Base-by-base conservation (phyloP, 78 protist species). In the Polysphondylium violaceum region DNA sequence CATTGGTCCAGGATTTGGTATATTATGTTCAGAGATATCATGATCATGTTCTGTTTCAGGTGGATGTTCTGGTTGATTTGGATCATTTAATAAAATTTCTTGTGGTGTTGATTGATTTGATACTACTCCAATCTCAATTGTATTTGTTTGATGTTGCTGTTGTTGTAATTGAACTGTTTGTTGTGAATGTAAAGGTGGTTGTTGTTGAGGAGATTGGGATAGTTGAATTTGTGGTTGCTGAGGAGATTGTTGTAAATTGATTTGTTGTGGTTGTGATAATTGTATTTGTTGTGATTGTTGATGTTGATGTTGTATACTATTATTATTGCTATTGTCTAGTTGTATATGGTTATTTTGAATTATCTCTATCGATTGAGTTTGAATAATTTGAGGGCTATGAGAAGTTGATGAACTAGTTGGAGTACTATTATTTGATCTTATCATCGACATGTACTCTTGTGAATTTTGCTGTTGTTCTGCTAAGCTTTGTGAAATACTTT, bases 61-160 rank as follows among this genome's bases (percentile, higher is more conserved):
- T 73, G 29, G 38, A 27, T 53, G 27, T 21, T 55, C 44, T 64
- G 27, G 73, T 71, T 31, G 38, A 14, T 36, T 50, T 71, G 19
- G 4, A 36, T 71, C 77, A 31, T 23, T 67, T 11, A n/a, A n/a
- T 27, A 21, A 1, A 67, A 16, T 17, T 27, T 59, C 9, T 69
- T 35, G 14, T 69, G 58, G 40, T 38, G 23, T 33, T 43, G 17
- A 16, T 27, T 25, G 2, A 38, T 67, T 6, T 67, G 58, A 12
- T 23, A 19, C 16, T 23, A 27, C 2, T 63, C 72, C 50, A 63
- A 12, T 63, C 33, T 27, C 0, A 63, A 17, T 21, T 40, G 4
- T 36, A 21, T 27, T 74, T 74, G 64, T 56, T 74, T 58, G 47
- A n/a, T 74, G 64, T 58, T 58, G 71, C 25, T 36, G 58, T 25